Conservation (phyloP, 2,329 filamentous ascomycete genomes). For the Myriosclerotinia duriaeana region DNA sequence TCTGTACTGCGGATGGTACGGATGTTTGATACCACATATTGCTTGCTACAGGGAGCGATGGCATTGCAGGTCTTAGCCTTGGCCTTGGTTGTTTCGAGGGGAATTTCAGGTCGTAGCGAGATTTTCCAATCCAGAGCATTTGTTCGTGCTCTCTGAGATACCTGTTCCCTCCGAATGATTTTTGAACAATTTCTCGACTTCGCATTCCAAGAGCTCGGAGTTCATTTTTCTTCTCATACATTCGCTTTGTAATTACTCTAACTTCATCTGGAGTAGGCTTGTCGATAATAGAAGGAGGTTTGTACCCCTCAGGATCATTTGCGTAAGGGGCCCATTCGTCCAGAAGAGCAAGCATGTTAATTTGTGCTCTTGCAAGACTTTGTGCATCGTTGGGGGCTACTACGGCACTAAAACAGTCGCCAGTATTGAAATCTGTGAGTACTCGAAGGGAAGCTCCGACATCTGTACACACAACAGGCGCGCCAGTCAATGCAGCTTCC, state of each 20-base stretch:
- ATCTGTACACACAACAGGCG: constrained; percentile 56
- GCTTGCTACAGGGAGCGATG: constrained; percentile 17
- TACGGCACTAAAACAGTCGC: constrained; percentile 56
- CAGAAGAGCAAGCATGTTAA: constrained; percentile 60
- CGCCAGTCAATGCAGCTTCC: constrained; percentile 57
- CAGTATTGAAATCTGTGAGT: constrained; percentile 53
- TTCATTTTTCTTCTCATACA: constrained; percentile 57
- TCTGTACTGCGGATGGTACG: constrained; percentile 16
- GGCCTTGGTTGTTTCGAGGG: neutral
- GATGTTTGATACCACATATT: constrained; percentile 24
- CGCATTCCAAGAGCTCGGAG: constrained; percentile 58
- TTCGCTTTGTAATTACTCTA: constrained; percentile 51
- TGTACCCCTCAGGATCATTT: constrained; percentile 37
- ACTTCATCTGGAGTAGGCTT: constrained; percentile 52
- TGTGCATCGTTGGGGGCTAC: constrained; percentile 64
- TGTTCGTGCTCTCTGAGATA: constrained; percentile 64
- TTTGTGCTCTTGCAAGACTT: constrained; percentile 59
- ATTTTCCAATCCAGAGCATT: constrained; percentile 52
- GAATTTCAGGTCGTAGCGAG: constrained; percentile 19
- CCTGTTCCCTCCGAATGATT: constrained; percentile 57
- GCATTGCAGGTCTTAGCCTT: constrained; percentile 6
- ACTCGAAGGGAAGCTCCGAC: constrained; percentile 56
- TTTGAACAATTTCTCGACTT: constrained; percentile 57
- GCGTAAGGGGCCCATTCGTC: constrained; percentile 61
- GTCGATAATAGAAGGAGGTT: constrained; percentile 20